A percentile compares a stretch with the other conserved stretches of the same genome.
These are phyloP conservation scores for Penicillium mononematosum DNA, from an alignment of 495 filamentous ascomycete genomes.

Conservation along the genomic window DNA sequence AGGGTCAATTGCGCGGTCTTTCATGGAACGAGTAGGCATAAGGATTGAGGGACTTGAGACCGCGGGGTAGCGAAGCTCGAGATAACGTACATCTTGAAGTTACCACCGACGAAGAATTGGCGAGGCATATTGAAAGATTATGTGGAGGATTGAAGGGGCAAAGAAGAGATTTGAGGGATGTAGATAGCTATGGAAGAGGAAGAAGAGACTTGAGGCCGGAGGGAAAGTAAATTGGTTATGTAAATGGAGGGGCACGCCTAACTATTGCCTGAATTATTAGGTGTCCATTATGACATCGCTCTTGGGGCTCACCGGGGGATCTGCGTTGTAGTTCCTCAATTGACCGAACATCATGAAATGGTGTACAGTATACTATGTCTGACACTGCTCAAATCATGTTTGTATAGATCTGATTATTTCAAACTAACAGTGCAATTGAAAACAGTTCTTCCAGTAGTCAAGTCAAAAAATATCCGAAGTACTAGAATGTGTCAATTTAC, in stretches of 20 bases:
- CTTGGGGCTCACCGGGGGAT: not conserved
- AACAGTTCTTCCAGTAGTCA: no score
- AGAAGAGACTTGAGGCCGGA: constrained; percentile 9
- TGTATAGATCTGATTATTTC: no score
- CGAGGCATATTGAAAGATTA: constrained; percentile 66
- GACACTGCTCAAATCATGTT: no score
- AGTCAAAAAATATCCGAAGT: not conserved
- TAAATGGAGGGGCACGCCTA: constrained; percentile 15
- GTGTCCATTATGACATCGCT: constrained; percentile 8
- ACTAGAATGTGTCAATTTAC: not conserved
- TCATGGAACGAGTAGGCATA: constrained; percentile 2
- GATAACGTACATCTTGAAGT: constrained; percentile 89
- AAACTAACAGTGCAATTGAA: no score
- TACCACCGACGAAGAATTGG: constrained; percentile 99
- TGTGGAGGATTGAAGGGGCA: constrained; percentile 10
- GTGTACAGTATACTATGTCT: no score
- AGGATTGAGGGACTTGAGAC: constrained; percentile 24
- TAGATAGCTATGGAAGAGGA: constrained; percentile 16
- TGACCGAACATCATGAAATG: not conserved
- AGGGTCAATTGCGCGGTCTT: constrained; percentile 17
- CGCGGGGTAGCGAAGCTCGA: constrained; percentile 17
- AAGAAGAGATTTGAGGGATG: constrained; percentile 6
- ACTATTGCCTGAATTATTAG: constrained; percentile 7
- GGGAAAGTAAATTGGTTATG: constrained; percentile 4
- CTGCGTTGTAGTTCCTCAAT: not conserved